Percentiles rank a stretch among this genome's conserved stretches.
These are phyloP conservation scores for Malus sylvestris DNA, from an alignment of 306 rosid genomes.

Conservation along the genomic window DNA sequence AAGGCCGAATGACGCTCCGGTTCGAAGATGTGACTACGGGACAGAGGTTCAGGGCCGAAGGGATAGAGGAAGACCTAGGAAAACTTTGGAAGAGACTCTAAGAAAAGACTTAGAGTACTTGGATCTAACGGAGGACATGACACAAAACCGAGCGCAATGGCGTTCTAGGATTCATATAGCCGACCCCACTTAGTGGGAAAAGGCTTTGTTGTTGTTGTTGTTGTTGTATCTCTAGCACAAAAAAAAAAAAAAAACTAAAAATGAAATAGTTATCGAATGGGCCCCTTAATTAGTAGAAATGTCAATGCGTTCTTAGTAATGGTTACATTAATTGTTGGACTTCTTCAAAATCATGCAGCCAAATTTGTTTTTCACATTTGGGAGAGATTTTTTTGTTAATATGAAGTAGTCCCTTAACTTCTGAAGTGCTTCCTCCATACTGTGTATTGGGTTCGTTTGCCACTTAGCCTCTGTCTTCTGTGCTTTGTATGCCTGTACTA, in stretches of 20 bases:
- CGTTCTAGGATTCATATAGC: no score
- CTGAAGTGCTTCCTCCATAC: neutral
- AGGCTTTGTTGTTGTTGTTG: no score
- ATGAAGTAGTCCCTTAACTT: neutral
- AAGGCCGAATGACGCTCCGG: no score
- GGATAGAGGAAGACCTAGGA: no score
- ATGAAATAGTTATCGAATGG: neutral
- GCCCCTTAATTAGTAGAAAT: neutral
- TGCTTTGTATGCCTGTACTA: neutral
- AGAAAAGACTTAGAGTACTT: no score
- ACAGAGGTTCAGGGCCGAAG: no score
- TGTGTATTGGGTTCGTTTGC: neutral
- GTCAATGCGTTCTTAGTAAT: neutral
- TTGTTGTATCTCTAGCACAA: neutral
- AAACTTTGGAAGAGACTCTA: no score
- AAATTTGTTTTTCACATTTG: neutral
- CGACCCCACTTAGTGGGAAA: no score
- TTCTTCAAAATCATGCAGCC: neutral
- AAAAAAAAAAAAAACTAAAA: no score
- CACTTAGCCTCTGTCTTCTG: neutral
- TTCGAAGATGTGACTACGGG: no score
- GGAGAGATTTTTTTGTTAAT: neutral
- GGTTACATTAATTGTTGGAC: neutral
- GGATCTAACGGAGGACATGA: no score
- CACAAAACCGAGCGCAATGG: no score